phyloP scores from a whole-genome alignment of 139 green algal genomes.

The Chlorella ohadii region DNA sequence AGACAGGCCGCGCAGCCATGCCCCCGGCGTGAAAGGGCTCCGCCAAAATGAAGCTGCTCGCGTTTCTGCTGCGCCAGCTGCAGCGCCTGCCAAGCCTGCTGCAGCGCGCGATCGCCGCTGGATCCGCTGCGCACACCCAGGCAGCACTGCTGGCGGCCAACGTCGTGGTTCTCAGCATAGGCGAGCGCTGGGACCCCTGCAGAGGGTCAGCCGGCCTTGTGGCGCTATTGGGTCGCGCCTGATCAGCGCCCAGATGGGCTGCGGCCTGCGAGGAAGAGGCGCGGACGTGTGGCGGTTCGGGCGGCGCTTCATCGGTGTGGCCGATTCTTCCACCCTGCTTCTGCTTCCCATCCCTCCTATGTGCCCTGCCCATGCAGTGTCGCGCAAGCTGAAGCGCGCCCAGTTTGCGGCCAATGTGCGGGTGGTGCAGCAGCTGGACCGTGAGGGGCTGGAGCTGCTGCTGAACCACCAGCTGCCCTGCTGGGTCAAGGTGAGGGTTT shows the following conservation, averaged over 20 bases:
- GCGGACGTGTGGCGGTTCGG: too few relatives aligned
- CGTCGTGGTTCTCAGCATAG: constrained; percentile 29
- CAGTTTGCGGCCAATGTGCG: constrained; percentile 44
- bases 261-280: too few relatives aligned
- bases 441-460: constrained; percentile 33
- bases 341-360: too few relatives aligned
- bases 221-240: too few relatives aligned
- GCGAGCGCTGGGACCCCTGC: neutral
- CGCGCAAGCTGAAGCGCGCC: constrained; percentile 24
- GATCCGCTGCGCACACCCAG: neutral
- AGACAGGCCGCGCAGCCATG: neutral
- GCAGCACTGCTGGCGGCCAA: constrained; percentile 21
- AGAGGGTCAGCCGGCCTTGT: too few relatives aligned
- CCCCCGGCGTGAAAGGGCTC: too few relatives aligned
- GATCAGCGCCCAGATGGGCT: too few relatives aligned
- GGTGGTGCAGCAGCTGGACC: constrained; percentile 42
- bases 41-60: too few relatives aligned
- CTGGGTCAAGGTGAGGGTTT: constrained; percentile 43
- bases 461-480: constrained; percentile 35
- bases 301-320: too few relatives aligned
- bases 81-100: neutral
- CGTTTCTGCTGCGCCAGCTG: neutral
- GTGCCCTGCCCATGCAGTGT: neutral
- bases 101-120: neutral
- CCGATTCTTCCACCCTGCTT: too few relatives aligned